These are phyloP conservation scores for Pleurotus ostreatus DNA, from an alignment of 768 basidiomycete genomes.

Conservation along the genomic window DNA sequence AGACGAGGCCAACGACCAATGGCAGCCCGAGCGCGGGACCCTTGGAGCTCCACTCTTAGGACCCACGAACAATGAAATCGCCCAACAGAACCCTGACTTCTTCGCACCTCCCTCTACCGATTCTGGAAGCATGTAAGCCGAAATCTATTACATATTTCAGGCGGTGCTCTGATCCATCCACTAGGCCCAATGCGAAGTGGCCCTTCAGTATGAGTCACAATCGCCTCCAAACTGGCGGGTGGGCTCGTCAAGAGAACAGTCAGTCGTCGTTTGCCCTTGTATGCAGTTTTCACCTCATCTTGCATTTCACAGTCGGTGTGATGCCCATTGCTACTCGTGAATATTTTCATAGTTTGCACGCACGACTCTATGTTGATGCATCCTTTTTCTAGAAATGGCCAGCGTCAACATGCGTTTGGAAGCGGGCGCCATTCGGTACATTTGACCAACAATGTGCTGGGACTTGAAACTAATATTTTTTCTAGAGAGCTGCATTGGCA, in stretches of 20 bases:
- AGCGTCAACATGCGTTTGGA: slow-evolving; percentile 53
- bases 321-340: slow-evolving; percentile 50
- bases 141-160: no score
- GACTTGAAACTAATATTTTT: slow-evolving; percentile 10
- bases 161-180: background rate
- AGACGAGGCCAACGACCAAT: slow-evolving; percentile 22
- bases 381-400: slow-evolving; percentile 26
- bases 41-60: slow-evolving; percentile 40
- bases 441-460: background rate
- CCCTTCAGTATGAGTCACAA: slow-evolving; percentile 53
- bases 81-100: slow-evolving; percentile 38
- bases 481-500: slow-evolving; percentile 57
- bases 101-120: slow-evolving; percentile 44
- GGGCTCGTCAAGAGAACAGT: slow-evolving; percentile 58
- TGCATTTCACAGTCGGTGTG: slow-evolving; percentile 26
- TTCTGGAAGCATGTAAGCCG: slow-evolving; percentile 34
- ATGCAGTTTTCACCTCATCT: background rate
- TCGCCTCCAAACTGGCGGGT: slow-evolving; percentile 54
- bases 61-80: slow-evolving; percentile 35
- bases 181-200: slow-evolving; percentile 51
- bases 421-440: slow-evolving; percentile 44
- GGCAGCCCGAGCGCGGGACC: slow-evolving; percentile 28
- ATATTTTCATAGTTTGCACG: slow-evolving; percentile 15
- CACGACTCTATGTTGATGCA: background rate
- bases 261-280: slow-evolving; percentile 7